phyloP scores from a whole-genome alignment of 495 filamentous ascomycete genomes.

The Endocarpon pusillum region DNA sequence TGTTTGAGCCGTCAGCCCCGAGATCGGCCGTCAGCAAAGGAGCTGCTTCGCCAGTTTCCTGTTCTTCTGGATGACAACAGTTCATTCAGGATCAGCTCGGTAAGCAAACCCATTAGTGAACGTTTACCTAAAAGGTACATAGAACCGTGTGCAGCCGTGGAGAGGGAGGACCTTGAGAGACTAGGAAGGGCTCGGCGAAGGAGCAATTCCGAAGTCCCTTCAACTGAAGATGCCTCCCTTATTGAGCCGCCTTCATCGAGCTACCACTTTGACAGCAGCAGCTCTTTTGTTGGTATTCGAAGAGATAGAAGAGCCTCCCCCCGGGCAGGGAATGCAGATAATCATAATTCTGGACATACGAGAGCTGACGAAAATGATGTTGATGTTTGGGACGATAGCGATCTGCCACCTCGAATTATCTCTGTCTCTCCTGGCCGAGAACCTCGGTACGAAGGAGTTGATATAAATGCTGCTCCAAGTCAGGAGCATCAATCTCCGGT shows the following conservation, averaged over 20 bases:
- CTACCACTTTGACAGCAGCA: background rate
- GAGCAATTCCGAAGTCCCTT: background rate
- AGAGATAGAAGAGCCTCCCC: too few relatives aligned
- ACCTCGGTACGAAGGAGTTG: too few relatives aligned
- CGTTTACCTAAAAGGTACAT: too few relatives aligned
- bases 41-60: conserved; percentile 36
- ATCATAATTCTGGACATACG: too few relatives aligned
- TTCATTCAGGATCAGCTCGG: background rate
- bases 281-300: background rate
- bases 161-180: background rate
- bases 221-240: background rate
- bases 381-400: background rate
- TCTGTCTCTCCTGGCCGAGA: background rate
- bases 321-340: too few relatives aligned
- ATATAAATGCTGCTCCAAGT: too few relatives aligned
- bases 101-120: background rate
- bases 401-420: conserved; percentile 1
- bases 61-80: conserved; percentile 6
- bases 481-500: too few relatives aligned
- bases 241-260: background rate
- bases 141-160: background rate
- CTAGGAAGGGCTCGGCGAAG: background rate
- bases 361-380: background rate
- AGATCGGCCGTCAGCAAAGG: conserved; percentile 37
- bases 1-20: conserved; percentile 40